Conservation (phyloP, 2,329 filamentous ascomycete species). For the Fusarium chuoi region DNA sequence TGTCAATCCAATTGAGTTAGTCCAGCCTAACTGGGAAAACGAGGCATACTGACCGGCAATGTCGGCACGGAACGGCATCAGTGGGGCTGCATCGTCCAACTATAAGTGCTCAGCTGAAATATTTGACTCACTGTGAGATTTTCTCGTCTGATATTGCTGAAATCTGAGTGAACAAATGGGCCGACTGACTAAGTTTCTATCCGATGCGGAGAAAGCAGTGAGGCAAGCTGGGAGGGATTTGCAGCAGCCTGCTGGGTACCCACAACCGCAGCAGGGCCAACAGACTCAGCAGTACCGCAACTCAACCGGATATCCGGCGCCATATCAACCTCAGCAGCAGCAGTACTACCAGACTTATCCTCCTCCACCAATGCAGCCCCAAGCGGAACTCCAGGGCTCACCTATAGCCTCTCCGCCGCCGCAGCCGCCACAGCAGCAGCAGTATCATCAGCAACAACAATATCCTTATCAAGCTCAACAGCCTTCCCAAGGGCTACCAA, state of each 20-base stretch:
- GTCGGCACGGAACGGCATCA: neutral
- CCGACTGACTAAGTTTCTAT: neutral
- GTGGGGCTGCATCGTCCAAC: neutral
- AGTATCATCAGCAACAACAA: neutral
- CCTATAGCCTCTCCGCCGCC: neutral
- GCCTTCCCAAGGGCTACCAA: rapidly evolving
- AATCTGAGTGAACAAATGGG: neutral
- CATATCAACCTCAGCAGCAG: neutral
- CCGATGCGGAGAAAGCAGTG: neutral
- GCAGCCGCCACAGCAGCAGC: neutral
- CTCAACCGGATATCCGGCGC: neutral
- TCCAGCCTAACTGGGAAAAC: neutral
- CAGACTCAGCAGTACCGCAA: neutral
- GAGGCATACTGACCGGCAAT: neutral
- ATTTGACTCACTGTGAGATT: neutral
- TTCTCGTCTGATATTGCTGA: no score
- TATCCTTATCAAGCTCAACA: neutral
- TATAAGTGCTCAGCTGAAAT: neutral
- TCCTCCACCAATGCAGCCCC: neutral
- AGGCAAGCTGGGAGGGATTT: neutral
- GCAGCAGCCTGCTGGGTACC: neutral
- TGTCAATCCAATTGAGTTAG: neutral
- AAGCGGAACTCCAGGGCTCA: neutral
- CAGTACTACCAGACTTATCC: neutral
- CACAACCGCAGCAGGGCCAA: neutral